A percentile compares a stretch with the other conserved stretches of the same genome.
phyloP scores from a whole-genome alignment of 306 rosid genomes.

The Hippophae tibetana region DNA sequence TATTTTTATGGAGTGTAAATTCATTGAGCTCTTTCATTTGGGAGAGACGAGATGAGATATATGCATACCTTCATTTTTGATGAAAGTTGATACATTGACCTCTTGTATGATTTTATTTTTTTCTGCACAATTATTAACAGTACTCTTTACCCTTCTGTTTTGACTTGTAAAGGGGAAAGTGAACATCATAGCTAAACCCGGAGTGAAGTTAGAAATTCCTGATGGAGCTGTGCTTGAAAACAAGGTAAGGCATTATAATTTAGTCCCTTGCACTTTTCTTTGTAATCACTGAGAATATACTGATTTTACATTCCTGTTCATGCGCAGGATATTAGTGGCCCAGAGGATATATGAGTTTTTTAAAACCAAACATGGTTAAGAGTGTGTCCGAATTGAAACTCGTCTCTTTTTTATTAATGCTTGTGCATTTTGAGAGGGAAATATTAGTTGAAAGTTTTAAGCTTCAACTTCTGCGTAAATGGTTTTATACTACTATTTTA shows the following conservation, averaged over 20 bases:
- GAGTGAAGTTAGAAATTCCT: constrained; percentile 65
- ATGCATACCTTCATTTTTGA: too few relatives aligned
- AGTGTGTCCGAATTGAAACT: constrained; percentile 5
- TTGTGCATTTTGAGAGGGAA: constrained; percentile 18
- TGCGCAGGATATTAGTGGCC: constrained; percentile 60
- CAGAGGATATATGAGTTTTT: constrained; percentile 52
- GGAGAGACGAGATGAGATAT: too few relatives aligned
- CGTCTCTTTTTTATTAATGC: constrained; percentile 2
- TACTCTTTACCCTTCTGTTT: constrained; percentile 8
- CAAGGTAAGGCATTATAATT: constrained; percentile 41
- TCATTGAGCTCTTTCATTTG: too few relatives aligned
- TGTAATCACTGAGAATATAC: background rate
- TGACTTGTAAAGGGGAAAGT: constrained; percentile 58
- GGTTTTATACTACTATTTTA: too few relatives aligned
- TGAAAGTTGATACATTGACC: background rate
- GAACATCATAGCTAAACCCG: constrained; percentile 44
- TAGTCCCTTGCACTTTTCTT: background rate
- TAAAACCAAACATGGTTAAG: constrained; percentile 4
- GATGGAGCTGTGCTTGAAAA: constrained; percentile 44
- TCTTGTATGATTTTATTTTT: background rate
- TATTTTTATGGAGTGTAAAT: too few relatives aligned
- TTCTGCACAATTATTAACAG: constrained; percentile 5
- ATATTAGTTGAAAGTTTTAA: constrained; percentile 13
- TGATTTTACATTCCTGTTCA: constrained; percentile 3
- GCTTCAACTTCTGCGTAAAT: too few relatives aligned